Evolutionary conservation across 2,329 filamentous ascomycete species (phyloP).

Genomic region (Diaporthe aspalathi): DNA sequence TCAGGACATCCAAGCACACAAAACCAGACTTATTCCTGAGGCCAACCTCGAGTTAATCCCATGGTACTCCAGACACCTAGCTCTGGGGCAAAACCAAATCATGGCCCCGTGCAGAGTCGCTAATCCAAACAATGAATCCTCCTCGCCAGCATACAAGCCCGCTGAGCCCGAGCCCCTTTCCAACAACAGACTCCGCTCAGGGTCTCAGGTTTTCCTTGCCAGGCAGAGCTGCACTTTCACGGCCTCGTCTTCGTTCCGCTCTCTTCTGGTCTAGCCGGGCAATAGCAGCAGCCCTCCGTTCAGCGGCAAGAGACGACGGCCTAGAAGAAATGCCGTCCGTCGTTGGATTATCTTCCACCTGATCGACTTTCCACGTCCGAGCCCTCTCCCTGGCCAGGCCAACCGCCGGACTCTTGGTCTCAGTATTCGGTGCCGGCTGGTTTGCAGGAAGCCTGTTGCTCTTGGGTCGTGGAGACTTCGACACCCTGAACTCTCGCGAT

Average conservation of each 20-base stretch:
- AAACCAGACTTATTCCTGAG: background rate
- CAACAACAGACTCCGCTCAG: constrained; percentile 39
- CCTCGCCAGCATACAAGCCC: constrained; percentile 29
- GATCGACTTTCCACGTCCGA: constrained; percentile 25
- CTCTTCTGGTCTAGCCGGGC: constrained; percentile 66
- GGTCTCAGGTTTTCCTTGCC: constrained; percentile 64
- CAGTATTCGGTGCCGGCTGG: background rate
- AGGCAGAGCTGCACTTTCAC: constrained; percentile 46
- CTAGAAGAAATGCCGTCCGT: constrained; percentile 51
- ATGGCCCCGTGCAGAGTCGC: constrained; percentile 35
- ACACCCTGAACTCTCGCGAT: constrained; percentile 21
- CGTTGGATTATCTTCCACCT: background rate
- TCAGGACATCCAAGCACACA: constrained; percentile 28
- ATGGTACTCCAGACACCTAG: constrained; percentile 40
- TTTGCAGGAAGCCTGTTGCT: constrained; percentile 4
- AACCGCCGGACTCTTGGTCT: constrained; percentile 22
- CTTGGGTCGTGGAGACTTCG: constrained; percentile 7
- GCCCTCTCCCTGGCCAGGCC: constrained; percentile 9
- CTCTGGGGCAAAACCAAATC: constrained; percentile 34
- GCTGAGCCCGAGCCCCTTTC: constrained; percentile 16
- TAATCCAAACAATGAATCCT: constrained; percentile 35
- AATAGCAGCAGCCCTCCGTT: constrained; percentile 64
- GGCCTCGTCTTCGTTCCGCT: constrained; percentile 59
- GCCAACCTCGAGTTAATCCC: background rate
- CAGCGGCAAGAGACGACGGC: constrained; percentile 57